Base-by-base conservation (phyloP, 371 early-diverging fungal species). In the Choanephora cucurbitarum region DNA sequence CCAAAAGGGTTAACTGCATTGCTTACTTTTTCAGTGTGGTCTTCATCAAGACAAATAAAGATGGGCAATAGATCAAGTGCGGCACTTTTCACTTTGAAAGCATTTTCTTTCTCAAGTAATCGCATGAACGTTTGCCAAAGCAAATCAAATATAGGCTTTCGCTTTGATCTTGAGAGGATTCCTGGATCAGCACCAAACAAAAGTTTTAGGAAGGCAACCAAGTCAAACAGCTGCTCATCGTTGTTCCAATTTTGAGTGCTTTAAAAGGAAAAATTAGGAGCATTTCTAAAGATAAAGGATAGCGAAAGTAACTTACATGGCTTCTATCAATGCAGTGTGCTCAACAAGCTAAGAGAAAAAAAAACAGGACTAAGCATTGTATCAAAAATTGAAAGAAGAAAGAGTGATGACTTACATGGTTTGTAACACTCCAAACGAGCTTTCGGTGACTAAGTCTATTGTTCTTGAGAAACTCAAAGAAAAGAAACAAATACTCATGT, bases 171-270 rank as follows among this genome's bases (percentile, higher is more conserved):
- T n/a, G 62, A 48, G 21, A 81, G 52, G 3, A 85, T 62, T 0
- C 71, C 68, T 3, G 80, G 76, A 37, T 78, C 79, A 1, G 79
- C 69, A 10, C 66, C 76, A 24, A 84, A 69, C 1, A 85, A 7
- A 8, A 65, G 57, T 48, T 72, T 74, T 50, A 81, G 61, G 2
- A 73, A 55, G 1, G 55, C 32, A 17, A 79, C 69, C 1, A 69
- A 57, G 55, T 72, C 66, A 2, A 62, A 39, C 0, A 66, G 44
- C 7, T 72, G 63, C 6, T 66, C 61, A 15, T 43, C 47, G 7
- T 52, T 60, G 1, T 66, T 44, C 70, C 72, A 73, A 5, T 57
- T 62, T 28, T 55, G 45, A 14, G 73, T 49, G 14, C 79, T 78
- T 61, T 14, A 22, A 58, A 23, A 10, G 7, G 19, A 43, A 6